Base-by-base conservation (phyloP, 2,329 filamentous ascomycete species). In the Fusarium zealandicum region DNA sequence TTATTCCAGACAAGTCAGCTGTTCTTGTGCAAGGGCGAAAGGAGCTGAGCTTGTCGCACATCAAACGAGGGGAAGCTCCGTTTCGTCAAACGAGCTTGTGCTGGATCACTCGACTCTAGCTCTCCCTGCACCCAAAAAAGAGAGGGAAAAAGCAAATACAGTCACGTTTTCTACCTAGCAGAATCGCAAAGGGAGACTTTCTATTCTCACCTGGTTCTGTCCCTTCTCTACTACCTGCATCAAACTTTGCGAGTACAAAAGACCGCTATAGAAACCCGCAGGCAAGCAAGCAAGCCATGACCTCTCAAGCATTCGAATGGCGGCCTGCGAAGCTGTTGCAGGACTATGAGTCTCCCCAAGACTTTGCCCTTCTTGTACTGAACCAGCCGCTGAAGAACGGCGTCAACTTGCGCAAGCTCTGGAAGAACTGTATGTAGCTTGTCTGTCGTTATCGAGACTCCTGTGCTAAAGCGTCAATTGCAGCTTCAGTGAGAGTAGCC, bases 401-500 rank as follows among this genome's bases (percentile, higher is more conserved):
- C 18, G 64, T 72, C 37, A 77, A 80, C n/a, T 65, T 84, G 27
- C 77, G 80, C 47, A 70, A 71, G 70, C 67, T 84, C 63, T 78
- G 80, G 81, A 71, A 78, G 36, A 80, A 79, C 48, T 75, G 80
- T 82, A 68, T 30, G 73, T 66, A 46, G 51, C 59, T 56, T 50
- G 11, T n/a, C 25, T 22, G 28, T 25, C 51, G 25, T 12, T 25
- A 45, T 27, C 30, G 8, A 33, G 10, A 13, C 43, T 16, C 18
- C 16, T 14, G 35, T 64, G 30, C 65, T 72, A 44, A 73, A 57
- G 31, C 16, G 13, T 13, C 16, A 25, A 17, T 11, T 50, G 25
- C 64, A 90, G 88, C 90, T 45, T 77, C 76, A 17, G 82, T 87
- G 57, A 84, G 83, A 18, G 80, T 98, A 46, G 96, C 92, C 53